Conservation (phyloP, 306 rosid species). For the Cercis canadensis region DNA sequence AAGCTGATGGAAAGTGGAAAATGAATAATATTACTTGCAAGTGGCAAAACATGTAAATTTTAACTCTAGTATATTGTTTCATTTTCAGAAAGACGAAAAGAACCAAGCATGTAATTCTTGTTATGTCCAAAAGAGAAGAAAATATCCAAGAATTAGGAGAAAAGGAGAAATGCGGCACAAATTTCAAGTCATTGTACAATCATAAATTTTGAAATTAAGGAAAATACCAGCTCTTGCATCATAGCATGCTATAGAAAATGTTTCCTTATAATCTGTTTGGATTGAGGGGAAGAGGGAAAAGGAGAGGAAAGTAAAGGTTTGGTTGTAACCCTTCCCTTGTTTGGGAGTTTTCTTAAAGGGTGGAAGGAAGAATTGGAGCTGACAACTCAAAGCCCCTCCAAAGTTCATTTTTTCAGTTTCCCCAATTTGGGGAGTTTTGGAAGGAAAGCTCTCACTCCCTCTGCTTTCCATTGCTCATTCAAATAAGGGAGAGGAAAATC, state of each 20-base stretch:
- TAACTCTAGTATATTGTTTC: conserved; percentile 25
- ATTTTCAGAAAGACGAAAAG: conserved; percentile 1
- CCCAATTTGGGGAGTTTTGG: too few relatives aligned
- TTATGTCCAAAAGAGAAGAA: conserved; percentile 2
- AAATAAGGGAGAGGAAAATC: too few relatives aligned
- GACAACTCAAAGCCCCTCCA: too few relatives aligned
- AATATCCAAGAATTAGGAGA: not conserved
- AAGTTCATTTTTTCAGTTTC: too few relatives aligned
- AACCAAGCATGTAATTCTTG: conserved; percentile 21
- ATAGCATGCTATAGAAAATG: conserved; percentile 16
- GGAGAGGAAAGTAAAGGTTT: too few relatives aligned
- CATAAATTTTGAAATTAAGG: conserved; percentile 14
- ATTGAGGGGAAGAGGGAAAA: too few relatives aligned
- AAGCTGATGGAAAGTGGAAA: conserved; percentile 31
- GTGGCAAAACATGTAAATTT: not conserved
- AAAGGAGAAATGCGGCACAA: not conserved
- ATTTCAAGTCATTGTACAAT: conserved; percentile 12
- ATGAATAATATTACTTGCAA: conserved; percentile 20
- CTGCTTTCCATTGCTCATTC: not conserved
- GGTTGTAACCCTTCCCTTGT: too few relatives aligned
- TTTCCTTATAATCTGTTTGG: not conserved
- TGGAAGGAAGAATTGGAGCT: too few relatives aligned
- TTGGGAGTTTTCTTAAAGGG: too few relatives aligned
- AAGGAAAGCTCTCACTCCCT: too few relatives aligned
- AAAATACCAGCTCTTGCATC: conserved; percentile 21